Base-by-base conservation (phyloP, 1,284 basidiomycete species). In the Ceratobasidium sp. region DNA sequence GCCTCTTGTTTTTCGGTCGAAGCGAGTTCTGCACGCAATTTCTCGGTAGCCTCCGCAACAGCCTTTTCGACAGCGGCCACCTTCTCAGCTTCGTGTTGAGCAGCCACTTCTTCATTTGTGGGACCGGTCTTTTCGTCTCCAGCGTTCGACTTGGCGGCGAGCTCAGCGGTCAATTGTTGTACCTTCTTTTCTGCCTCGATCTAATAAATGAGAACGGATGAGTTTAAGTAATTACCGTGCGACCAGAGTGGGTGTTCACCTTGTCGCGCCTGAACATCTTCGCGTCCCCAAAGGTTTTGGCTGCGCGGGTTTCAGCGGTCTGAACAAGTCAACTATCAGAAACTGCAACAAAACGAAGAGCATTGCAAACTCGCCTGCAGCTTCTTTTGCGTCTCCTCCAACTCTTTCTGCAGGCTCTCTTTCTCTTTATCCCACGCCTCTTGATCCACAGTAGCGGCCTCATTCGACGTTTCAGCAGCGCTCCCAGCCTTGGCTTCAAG, bases 171-270 rank as follows among this genome's bases (percentile, higher is more conserved):
- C 35, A 84, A 42, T 0, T 80, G 66, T 17, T 81, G 78, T 8
- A 84, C 79, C 47, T 84, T 81, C 17, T 78, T 77, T 75, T 83
- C 80, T 37, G 82, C 81, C 15, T 83, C 85, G 60, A 87, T 78
- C 35, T 81, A 80, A 82, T 83, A 71, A 84, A 85, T 78, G 88
- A 85, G 54, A 13, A 42, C 13, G 13, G 5, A 42, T 81, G 79
- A 37, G 82, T 83, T 20, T 81, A 78, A 5, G 79, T 67, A 0
- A 28, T 80, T 82, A 54, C 86, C 83, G 23, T 82, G 81, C 45
- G 81, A 78, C 53, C 82, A 84, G 15, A 65, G 82, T 81, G 49
- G 80, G 81, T 35, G 81, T 79, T 69, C 84, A 83, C 81, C 84
- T 84, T 76, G 84, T 84, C 58, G 77, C 80, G 67, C 80, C 82